These are phyloP conservation scores for Hypoxylon sp. DNA, from an alignment of 2,329 filamentous ascomycete species.

Conservation along the genomic window DNA sequence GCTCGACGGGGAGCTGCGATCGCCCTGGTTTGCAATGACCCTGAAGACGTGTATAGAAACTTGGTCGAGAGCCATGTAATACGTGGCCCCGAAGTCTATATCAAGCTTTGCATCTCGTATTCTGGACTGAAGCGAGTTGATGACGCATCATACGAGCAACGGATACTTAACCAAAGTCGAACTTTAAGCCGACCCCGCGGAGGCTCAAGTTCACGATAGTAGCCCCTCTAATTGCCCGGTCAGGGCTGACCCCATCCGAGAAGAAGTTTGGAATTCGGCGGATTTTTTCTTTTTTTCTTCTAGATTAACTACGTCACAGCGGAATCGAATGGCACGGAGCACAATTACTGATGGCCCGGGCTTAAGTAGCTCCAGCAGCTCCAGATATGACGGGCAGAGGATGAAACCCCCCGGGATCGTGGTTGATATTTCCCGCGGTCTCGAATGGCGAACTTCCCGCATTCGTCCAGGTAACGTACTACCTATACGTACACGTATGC, in stretches of 20 bases:
- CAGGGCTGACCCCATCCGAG: slow-evolving; percentile 26
- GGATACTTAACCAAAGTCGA: neutral
- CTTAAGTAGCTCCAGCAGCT: slow-evolving; percentile 19
- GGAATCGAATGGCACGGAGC: slow-evolving; percentile 23
- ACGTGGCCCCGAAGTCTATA: slow-evolving; percentile 43
- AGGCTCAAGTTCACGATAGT: slow-evolving; percentile 31
- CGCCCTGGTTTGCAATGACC: slow-evolving; percentile 22
- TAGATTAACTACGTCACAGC: slow-evolving; percentile 36
- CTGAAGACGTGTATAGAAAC: slow-evolving; percentile 20
- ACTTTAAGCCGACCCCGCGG: slow-evolving; percentile 19
- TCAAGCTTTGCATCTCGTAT: slow-evolving; percentile 33
- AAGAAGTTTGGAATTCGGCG: slow-evolving; percentile 33
- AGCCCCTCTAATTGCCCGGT: slow-evolving; percentile 20
- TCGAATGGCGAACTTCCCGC: slow-evolving; percentile 28
- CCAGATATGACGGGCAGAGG: slow-evolving; percentile 38
- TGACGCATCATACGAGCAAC: slow-evolving; percentile 37
- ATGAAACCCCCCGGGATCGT: slow-evolving; percentile 40
- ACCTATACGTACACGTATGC: neutral
- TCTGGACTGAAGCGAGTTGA: slow-evolving; percentile 21
- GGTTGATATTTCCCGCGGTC: slow-evolving; percentile 24
- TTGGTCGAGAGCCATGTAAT: slow-evolving; percentile 25
- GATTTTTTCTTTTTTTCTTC: slow-evolving; percentile 16
- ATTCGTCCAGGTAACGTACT: neutral
- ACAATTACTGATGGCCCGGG: slow-evolving; percentile 24
- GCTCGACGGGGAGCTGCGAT: slow-evolving; percentile 19